Evolutionary conservation across 2,329 filamentous ascomycete species (phyloP).

Genomic region (Pestalotiopsis sp.): DNA sequence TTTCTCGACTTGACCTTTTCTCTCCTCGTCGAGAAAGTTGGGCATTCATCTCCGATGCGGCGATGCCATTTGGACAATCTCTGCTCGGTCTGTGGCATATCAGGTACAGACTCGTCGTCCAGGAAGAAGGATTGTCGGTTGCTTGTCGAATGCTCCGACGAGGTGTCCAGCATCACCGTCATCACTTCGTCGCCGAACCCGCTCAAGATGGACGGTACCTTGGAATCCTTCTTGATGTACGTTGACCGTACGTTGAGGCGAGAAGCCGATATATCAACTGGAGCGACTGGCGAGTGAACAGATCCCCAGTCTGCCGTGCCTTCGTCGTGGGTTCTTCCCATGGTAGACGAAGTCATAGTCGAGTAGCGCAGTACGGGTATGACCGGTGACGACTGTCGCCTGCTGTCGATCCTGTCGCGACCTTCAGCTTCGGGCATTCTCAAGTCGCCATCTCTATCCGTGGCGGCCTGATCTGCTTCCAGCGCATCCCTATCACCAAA

Average conservation of each 20-base stretch:
- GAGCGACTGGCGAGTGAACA: constrained; percentile 49
- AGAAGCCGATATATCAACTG: constrained; percentile 45
- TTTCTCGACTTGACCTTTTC: constrained; percentile 48
- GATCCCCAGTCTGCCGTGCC: constrained; percentile 51
- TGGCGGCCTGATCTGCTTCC: constrained; percentile 21
- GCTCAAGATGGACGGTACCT: constrained; percentile 10
- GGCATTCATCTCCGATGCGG: constrained; percentile 60
- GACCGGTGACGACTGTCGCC: constrained; percentile 54
- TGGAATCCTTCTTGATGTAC: constrained; percentile 36
- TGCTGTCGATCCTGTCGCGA: constrained; percentile 30
- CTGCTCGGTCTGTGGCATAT: constrained; percentile 19
- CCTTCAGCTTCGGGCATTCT: constrained; percentile 40
- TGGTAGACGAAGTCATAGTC: constrained; percentile 37
- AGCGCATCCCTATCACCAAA: constrained; percentile 29
- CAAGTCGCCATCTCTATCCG: constrained; percentile 37
- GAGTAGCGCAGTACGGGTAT: constrained; percentile 42
- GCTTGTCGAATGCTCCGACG: constrained; percentile 21
- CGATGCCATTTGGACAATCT: constrained; percentile 48
- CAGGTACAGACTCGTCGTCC: constrained; percentile 25
- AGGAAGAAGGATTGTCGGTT: constrained; percentile 30
- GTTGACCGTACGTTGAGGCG: constrained; percentile 43
- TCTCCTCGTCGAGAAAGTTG: constrained; percentile 59
- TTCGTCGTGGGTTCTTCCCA: constrained; percentile 40
- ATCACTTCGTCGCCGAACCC: constrained; percentile 35
- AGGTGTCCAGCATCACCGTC: constrained; percentile 48